Percentiles rank a stretch among this genome's conserved stretches.
These are phyloP conservation scores for Leishmania guyanensis DNA, from an alignment of 208 protist species.

Conservation along the genomic window DNA sequence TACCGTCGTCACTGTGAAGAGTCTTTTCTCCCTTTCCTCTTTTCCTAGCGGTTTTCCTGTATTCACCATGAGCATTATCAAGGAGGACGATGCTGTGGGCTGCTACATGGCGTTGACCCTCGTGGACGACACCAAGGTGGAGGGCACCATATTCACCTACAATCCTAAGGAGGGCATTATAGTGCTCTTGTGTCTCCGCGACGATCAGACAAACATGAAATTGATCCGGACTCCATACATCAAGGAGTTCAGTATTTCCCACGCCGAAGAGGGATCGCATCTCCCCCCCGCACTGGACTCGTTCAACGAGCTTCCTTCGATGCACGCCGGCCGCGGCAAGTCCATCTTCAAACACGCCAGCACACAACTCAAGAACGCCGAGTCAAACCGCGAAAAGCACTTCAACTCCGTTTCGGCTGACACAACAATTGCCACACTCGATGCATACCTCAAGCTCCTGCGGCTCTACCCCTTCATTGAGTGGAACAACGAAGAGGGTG, in stretches of 20 bases:
- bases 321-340: conserved; percentile 82
- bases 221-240: conserved; percentile 81
- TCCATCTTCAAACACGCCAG: conserved; percentile 84
- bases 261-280: conserved; percentile 39
- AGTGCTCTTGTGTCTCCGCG: conserved; percentile 58
- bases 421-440: conserved; percentile 70
- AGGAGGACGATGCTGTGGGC: conserved; percentile 75
- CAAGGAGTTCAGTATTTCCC: conserved; percentile 57
- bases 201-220: conserved; percentile 55
- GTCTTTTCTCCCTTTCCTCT: not conserved
- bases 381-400: conserved; percentile 39
- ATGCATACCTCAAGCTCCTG: conserved; percentile 63
- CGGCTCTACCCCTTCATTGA: conserved; percentile 79
- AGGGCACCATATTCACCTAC: conserved; percentile 86
- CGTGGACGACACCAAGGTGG: conserved; percentile 59
- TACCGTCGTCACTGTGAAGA: not conserved
- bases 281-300: conserved; percentile 65
- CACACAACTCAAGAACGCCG: conserved; percentile 67
- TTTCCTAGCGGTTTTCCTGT: not conserved
- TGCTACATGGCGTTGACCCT: conserved; percentile 61
- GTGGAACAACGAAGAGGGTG: conserved; percentile 74
- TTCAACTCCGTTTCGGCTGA: conserved; percentile 50
- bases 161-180: conserved; percentile 73
- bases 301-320: conserved; percentile 71
- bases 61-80: conserved; percentile 50